phyloP scores from a whole-genome alignment of 2,329 filamentous ascomycete genomes.

The Calonectria crousiana region DNA sequence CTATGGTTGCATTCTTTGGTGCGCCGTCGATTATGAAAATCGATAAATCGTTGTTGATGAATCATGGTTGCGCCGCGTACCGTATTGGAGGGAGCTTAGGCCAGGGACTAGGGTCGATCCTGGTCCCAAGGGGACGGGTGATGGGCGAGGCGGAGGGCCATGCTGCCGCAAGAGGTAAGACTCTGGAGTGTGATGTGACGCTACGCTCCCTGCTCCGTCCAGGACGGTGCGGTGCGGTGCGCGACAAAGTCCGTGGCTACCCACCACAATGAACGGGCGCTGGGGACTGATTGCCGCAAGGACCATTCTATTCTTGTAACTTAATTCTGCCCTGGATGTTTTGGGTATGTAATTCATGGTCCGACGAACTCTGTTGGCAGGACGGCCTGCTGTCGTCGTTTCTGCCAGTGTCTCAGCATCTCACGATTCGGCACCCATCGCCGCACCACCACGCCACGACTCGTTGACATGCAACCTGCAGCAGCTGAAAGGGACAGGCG shows the following conservation, averaged over 20 bases:
- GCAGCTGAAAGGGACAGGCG: not conserved
- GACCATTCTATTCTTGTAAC: not conserved
- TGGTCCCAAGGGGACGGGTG: conserved; percentile 16
- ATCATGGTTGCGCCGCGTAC: conserved; percentile 1
- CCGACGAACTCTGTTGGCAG: not conserved
- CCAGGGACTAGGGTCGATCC: conserved; percentile 10
- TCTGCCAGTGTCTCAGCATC: not conserved
- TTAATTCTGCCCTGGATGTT: not conserved
- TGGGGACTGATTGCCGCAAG: not conserved
- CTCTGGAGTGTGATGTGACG: not conserved
- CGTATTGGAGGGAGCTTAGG: not conserved
- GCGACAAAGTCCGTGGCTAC: not conserved
- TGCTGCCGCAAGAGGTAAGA: conserved; percentile 15
- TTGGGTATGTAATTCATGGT: not conserved
- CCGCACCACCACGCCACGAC: not conserved
- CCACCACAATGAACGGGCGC: not conserved
- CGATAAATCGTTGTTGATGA: conserved; percentile 8
- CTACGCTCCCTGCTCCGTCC: not conserved
- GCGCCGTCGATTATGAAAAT: conserved; percentile 1
- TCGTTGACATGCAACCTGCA: not conserved
- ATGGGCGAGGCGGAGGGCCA: not conserved
- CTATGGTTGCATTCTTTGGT: conserved; percentile 3
- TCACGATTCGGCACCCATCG: not conserved
- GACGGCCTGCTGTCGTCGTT: not conserved
- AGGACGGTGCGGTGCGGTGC: not conserved